Evolutionary conservation across 176 grass and related monocot species (phyloP).

Genomic region (Raddia guianensis): DNA sequence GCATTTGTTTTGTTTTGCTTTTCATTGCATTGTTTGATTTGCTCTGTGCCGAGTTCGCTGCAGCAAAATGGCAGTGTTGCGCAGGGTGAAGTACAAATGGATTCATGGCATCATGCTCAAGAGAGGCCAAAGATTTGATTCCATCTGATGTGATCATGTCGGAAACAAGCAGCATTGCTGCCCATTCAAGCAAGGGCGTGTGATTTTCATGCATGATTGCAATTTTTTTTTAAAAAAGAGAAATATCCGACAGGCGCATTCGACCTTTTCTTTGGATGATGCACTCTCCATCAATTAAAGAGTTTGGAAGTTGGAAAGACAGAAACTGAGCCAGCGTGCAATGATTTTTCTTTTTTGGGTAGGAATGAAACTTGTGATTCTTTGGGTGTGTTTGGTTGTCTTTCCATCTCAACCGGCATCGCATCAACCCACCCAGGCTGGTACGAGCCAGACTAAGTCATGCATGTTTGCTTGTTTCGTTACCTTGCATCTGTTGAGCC

Average conservation of each 20-base stretch:
- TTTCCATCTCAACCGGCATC: too few relatives aligned
- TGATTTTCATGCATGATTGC: background rate
- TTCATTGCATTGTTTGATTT: background rate
- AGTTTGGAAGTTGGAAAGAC: background rate
- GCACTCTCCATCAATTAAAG: background rate
- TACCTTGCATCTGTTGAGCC: too few relatives aligned
- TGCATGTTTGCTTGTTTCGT: too few relatives aligned
- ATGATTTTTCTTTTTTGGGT: background rate
- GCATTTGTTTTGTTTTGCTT: background rate
- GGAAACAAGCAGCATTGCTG: background rate
- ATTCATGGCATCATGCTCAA: background rate
- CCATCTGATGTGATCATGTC: slow-evolving; percentile 1
- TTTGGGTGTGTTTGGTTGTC: too few relatives aligned
- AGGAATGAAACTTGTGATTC: too few relatives aligned
- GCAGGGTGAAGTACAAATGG: background rate
- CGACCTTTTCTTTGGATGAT: background rate
- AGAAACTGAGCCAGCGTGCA: background rate
- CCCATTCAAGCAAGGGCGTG: background rate
- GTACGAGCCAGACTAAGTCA: too few relatives aligned
- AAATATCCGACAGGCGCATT: too few relatives aligned
- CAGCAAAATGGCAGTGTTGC: background rate
- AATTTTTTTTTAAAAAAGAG: too few relatives aligned
- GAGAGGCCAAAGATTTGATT: background rate
- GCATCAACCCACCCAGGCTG: too few relatives aligned
- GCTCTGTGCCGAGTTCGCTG: background rate